Base-by-base conservation (phyloP, 2,329 filamentous ascomycete species). In the Rhinocladiella similis region DNA sequence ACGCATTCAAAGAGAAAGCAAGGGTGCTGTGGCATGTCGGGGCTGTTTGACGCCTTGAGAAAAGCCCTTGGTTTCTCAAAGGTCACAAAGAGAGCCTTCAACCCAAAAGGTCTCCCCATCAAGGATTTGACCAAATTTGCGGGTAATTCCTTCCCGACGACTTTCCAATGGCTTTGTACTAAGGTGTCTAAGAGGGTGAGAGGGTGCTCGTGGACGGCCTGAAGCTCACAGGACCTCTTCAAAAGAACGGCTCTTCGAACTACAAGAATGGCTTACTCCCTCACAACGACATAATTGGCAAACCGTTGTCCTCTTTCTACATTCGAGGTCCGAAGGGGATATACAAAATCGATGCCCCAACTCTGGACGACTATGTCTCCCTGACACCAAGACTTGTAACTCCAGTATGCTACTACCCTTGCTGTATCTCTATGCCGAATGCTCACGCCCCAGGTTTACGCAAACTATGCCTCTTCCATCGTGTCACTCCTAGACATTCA, bases 401-500 rank as follows among this genome's bases (percentile, higher is more conserved):
- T 52, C 90, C 90, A 66, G 85, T 88, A 76, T 68, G 80, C 71
- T 54, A 48, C n/a, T 16, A 5, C 10, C 13, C 38, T 19, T 35
- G 33, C 47, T 29, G 6, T 3, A 27, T 27, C 6, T 52, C 14
- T 27, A 19, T 27, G 53, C 47, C 14, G 10, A 29, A n/a, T 25
- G 20, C 18, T 35, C 13, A 33, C 47, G 14, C 27, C 19, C 12
- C 72, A 86, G 83, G 83, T 89, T 41, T 94, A 94, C 67, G 85
- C 88, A 14, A 81, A 84, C 56, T 90, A 93, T 72, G 87, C 89
- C 16, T 86, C 82, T 62, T 75, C 89, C 29, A 92, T 94, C 50
- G 86, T 91, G 36, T 88, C 84, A 1, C 77, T 92, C 20, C 80
- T 95, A 19, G 89, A 94, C 69, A 78, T 94, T 43, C 86, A 93